Percentiles rank a stretch among this genome's conserved stretches.
Conservation (phyloP, 176 grass and related monocot species). For the Carex scoparia region DNA sequence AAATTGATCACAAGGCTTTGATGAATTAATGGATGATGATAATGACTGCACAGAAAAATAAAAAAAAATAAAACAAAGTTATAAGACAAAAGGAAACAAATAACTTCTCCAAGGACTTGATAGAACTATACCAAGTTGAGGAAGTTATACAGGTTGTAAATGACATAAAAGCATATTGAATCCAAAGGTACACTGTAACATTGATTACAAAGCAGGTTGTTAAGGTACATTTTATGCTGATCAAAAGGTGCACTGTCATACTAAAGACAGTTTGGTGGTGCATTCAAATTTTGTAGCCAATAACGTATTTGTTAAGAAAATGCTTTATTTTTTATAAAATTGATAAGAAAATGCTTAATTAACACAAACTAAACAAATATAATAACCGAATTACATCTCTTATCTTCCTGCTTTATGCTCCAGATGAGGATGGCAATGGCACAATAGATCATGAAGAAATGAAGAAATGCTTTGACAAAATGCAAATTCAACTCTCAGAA, state of each 20-base stretch:
- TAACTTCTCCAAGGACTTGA: background rate
- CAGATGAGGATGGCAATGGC: constrained; percentile 62
- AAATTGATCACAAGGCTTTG: background rate
- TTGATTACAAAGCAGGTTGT: no score
- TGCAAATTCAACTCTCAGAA: constrained; percentile 43
- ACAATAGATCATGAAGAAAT: constrained; percentile 53
- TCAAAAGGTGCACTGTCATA: background rate
- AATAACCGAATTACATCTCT: background rate
- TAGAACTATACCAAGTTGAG: background rate
- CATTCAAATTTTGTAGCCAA: background rate
- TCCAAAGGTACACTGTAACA: background rate
- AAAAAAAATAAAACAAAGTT: background rate
- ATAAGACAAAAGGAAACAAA: background rate
- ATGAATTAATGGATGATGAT: background rate
- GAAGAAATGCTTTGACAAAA: constrained; percentile 35
- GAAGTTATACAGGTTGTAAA: background rate
- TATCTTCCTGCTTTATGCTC: background rate
- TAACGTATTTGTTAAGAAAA: background rate
- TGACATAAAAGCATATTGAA: background rate
- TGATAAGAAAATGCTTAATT: background rate
- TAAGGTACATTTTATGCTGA: background rate
- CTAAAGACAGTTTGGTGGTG: background rate
- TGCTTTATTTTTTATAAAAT: no score
- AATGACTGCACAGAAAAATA: background rate
- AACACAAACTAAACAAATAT: background rate